Evolutionary conservation across 345 rosid genomes (phyloP), one percentile per base, ranked within the genome.

Genomic region (Camelina neglecta): DNA sequence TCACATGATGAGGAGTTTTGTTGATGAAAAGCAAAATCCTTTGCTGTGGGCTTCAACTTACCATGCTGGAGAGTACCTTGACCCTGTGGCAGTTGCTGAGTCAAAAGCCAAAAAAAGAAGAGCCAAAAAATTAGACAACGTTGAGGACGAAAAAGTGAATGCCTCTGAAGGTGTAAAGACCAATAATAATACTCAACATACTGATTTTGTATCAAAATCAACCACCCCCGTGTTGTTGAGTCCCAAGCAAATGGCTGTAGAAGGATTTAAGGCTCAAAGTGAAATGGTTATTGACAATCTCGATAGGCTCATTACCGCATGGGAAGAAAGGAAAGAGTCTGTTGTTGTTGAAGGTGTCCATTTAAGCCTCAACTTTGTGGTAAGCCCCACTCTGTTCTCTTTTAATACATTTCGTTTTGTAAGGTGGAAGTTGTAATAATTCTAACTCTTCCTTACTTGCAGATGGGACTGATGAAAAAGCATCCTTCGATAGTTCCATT

Each of bases 391-490:
- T 18, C 60, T 3, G 11, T 58, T 58, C 75, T 66, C 49, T 35
- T 44, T 38, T 11, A 7, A 55, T 12, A 26, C 6, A 64, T 69
- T 50, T 7, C 10, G 11, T 26, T 42, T 67, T 39, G 18, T 18
- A 13, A n/a, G 56, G 35, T 7, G 24, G 50, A 7, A 45, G 0
- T 10, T 58, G 50, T 21, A 21, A 21, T 20, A 35, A 9, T 21
- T 56, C 11, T 60, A 24, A 67, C 57, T 12, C 0, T 36, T 24
- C 6, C 23, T 82, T 33, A 4, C 60, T 38, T 81, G 68, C 83
- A 95, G 99, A 93, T 96, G 99, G 99, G 99, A 57, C 91, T 96
- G 65, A 96, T 93, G 98, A 96, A 91, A 81, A 90, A 93, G 75
- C 99, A 96, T 82, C 99, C 99, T 48, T 96, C 99, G 2, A 91